Evolutionary conservation across 2,329 filamentous ascomycete genomes (phyloP).

Genomic region (Cercospora zeae-maydis): DNA sequence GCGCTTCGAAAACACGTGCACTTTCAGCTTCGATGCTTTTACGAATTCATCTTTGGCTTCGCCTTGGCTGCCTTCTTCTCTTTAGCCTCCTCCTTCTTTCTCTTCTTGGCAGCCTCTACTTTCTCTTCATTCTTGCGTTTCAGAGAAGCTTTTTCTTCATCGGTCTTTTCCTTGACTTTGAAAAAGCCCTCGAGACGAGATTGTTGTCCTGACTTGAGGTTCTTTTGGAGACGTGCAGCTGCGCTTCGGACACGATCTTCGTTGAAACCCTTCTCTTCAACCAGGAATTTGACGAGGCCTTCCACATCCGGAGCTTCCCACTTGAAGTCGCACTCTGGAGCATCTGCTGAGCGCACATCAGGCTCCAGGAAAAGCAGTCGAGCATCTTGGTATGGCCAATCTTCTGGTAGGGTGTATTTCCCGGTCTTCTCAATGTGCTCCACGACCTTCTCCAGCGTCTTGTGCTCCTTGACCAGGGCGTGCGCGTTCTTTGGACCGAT

Average conservation of each 20-base stretch:
- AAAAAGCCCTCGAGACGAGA: slow-evolving; percentile 93
- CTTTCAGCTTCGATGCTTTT: neutral
- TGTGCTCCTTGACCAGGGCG: slow-evolving; percentile 90
- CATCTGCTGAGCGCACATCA: slow-evolving; percentile 77
- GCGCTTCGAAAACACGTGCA: slow-evolving; percentile 19
- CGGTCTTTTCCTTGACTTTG: slow-evolving; percentile 84
- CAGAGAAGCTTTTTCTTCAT: slow-evolving; percentile 74
- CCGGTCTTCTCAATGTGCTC: slow-evolving; percentile 72
- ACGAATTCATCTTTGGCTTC: slow-evolving; percentile 58
- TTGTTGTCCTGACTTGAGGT: slow-evolving; percentile 86
- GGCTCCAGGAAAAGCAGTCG: slow-evolving; percentile 88
- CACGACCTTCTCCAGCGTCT: slow-evolving; percentile 80
- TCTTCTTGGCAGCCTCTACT: slow-evolving; percentile 89
- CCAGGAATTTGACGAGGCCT: slow-evolving; percentile 82
- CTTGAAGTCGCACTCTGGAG: slow-evolving; percentile 91
- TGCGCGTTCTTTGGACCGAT: slow-evolving; percentile 87
- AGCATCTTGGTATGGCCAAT: slow-evolving; percentile 93
- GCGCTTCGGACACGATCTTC: slow-evolving; percentile 85
- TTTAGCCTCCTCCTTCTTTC: slow-evolving; percentile 89
- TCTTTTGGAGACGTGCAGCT: slow-evolving; percentile 78
- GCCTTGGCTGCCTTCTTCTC: slow-evolving; percentile 88
- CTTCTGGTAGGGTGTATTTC: slow-evolving; percentile 85
- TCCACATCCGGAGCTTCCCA: slow-evolving; percentile 94
- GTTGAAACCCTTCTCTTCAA: slow-evolving; percentile 92
- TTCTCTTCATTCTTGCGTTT: slow-evolving; percentile 96